These are phyloP conservation scores for Boletus sp. DNA, from an alignment of 768 basidiomycete genomes.

Conservation along the genomic window DNA sequence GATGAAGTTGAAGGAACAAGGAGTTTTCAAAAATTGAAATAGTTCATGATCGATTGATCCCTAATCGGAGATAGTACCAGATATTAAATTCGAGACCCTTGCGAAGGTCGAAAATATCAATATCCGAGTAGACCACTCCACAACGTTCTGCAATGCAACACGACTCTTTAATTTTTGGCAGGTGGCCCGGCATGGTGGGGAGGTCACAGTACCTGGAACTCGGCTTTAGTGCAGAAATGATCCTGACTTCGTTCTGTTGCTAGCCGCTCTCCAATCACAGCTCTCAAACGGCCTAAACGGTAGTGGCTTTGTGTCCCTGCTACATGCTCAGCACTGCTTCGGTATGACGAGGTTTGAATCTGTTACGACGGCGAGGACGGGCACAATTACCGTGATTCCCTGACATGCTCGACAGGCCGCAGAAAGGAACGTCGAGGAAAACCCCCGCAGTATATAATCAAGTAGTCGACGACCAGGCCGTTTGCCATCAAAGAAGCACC, in stretches of 20 bases:
- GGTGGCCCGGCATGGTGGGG: neutral
- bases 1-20: neutral
- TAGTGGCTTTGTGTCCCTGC: neutral
- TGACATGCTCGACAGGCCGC: neutral
- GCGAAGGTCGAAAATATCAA: neutral
- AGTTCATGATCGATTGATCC: neutral
- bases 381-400: neutral
- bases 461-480: neutral
- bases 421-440: neutral
- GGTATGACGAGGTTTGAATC: neutral
- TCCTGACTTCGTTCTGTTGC: neutral
- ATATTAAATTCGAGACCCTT: neutral
- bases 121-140: neutral
- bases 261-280: neutral
- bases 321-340: neutral
- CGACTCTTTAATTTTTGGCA: neutral
- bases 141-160: neutral
- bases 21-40: neutral
- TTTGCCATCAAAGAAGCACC: constrained; percentile 12
- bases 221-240: neutral
- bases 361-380: neutral
- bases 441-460: neutral
- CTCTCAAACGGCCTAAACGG: neutral
- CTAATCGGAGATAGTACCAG: neutral
- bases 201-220: neutral